A percentile compares a stretch with the other conserved stretches of the same genome.
Evolutionary conservation across 352 stramenopile species (phyloP).

Genomic region (Globisporangium paddicum): DNA sequence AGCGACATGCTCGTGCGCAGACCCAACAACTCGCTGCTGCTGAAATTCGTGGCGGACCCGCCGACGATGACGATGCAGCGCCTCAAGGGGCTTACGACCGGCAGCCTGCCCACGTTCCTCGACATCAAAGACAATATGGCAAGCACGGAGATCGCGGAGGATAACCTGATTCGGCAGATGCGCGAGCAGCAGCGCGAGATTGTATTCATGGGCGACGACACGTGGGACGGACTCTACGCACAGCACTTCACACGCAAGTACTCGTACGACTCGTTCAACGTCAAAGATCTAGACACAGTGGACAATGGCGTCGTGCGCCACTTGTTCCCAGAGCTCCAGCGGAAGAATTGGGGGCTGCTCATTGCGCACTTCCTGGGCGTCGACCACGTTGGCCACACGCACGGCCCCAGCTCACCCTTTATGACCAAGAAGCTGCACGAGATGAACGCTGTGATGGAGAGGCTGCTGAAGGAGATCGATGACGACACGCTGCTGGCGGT

Average conservation of each 20-base stretch:
- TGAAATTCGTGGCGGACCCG: conserved; percentile 95
- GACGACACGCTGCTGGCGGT: conserved; percentile 90
- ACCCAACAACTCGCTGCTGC: conserved; percentile 68
- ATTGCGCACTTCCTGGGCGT: conserved; percentile 91
- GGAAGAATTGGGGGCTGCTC: conserved; percentile 68
- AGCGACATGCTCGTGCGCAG: conserved; percentile 48
- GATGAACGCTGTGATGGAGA: conserved; percentile 91
- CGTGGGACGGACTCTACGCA: conserved; percentile 95
- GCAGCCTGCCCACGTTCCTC: conserved; percentile 96
- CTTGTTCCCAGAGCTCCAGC: conserved; percentile 69
- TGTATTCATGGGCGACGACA: conserved; percentile 99
- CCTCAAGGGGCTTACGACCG: conserved; percentile 96
- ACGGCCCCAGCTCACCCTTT: conserved; percentile 90
- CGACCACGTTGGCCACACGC: conserved; percentile 98
- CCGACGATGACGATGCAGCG: conserved; percentile 99
- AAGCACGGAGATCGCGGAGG: conserved; percentile 91
- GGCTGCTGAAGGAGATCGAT: conserved; percentile 61
- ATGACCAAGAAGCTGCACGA: conserved; percentile 95
- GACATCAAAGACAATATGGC: conserved; percentile 95
- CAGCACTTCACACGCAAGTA: conserved; percentile 89
- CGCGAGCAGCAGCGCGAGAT: conserved; percentile 50
- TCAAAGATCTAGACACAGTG: conserved; percentile 97
- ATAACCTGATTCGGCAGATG: conserved; percentile 94
- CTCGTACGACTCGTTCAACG: conserved; percentile 98
- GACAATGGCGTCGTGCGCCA: conserved; percentile 90